Percentiles rank a stretch among this genome's conserved stretches.
phyloP scores from a whole-genome alignment of 2,329 filamentous ascomycete genomes.

The Chlorencoelia australis region DNA sequence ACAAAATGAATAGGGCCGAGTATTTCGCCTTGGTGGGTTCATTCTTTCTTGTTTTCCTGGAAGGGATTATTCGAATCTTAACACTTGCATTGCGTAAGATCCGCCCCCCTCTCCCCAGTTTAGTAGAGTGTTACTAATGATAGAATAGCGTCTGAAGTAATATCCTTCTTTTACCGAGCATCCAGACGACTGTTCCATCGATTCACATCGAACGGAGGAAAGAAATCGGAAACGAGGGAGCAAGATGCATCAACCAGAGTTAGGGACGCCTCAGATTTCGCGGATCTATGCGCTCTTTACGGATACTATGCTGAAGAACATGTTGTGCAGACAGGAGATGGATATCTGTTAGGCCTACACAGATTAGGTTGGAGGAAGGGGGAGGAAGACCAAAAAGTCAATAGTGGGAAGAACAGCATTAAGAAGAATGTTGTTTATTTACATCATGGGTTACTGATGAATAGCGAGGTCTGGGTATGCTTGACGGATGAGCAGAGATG shows the following conservation, averaged over 20 bases:
- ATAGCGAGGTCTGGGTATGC: constrained; percentile 97
- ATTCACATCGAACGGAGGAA: constrained; percentile 60
- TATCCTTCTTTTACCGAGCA: constrained; percentile 70
- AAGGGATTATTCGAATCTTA: constrained; percentile 72
- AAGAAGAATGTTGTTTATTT: constrained; percentile 85
- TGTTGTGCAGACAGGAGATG: constrained; percentile 87
- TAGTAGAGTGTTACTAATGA: background rate
- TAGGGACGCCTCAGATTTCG: constrained; percentile 81
- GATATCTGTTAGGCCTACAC: constrained; percentile 85
- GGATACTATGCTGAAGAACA: constrained; percentile 95
- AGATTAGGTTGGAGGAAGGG: constrained; percentile 74
- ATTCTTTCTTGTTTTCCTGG: constrained; percentile 71
- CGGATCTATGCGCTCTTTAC: constrained; percentile 83
- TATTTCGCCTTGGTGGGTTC: constrained; percentile 81
- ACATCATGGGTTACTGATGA: constrained; percentile 96
- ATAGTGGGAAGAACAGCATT: constrained; percentile 54
- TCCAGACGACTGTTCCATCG: constrained; percentile 77
- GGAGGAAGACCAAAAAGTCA: constrained; percentile 71
- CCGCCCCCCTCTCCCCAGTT: background rate
- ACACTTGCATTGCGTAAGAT: constrained; percentile 75
- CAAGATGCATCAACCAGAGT: constrained; percentile 67
- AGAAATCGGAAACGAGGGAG: constrained; percentile 56
- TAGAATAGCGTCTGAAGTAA: constrained; percentile 59
- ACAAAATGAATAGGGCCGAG: constrained; percentile 49
- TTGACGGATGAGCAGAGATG: constrained; percentile 77